phyloP scores from a whole-genome alignment of 768 basidiomycete species.

The Lactarius akahatsu region DNA sequence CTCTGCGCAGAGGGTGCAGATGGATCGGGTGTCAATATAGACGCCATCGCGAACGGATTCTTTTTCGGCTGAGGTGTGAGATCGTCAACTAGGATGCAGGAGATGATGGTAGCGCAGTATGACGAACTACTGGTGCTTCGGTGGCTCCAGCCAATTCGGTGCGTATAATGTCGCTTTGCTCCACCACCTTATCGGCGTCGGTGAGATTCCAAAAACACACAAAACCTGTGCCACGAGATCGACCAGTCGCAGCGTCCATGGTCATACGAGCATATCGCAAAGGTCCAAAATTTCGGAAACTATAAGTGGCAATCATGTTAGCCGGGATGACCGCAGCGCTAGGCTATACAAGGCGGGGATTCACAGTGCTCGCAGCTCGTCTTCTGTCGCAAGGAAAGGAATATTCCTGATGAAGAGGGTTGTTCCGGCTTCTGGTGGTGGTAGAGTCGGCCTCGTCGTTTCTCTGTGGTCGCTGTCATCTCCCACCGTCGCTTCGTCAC shows the following conservation, averaged over 20 bases:
- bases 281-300: constrained; percentile 90
- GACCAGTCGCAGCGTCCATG: constrained; percentile 75
- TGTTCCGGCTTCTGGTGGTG: constrained; percentile 81
- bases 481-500: constrained; percentile 42
- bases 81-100: not conserved
- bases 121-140: constrained; percentile 31
- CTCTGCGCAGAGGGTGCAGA: constrained; percentile 78
- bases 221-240: constrained; percentile 94
- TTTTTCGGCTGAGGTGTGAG: constrained; percentile 50
- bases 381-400: constrained; percentile 89
- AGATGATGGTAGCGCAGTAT: not conserved
- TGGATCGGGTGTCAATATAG: constrained; percentile 92
- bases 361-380: constrained; percentile 83
- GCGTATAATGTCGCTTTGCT: constrained; percentile 73
- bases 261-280: constrained; percentile 92
- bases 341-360: constrained; percentile 33
- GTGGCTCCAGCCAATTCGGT: constrained; percentile 56
- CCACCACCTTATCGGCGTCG: constrained; percentile 82
- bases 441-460: constrained; percentile 53
- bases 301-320: constrained; percentile 35
- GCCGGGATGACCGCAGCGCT: not conserved
- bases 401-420: constrained; percentile 95
- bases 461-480: constrained; percentile 34
- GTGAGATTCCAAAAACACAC: constrained; percentile 95
- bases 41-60: constrained; percentile 85